A percentile compares a stretch with the other conserved stretches of the same genome.
Conservation (phyloP, 2,329 filamentous ascomycete species). For the Drechslera avenae region DNA sequence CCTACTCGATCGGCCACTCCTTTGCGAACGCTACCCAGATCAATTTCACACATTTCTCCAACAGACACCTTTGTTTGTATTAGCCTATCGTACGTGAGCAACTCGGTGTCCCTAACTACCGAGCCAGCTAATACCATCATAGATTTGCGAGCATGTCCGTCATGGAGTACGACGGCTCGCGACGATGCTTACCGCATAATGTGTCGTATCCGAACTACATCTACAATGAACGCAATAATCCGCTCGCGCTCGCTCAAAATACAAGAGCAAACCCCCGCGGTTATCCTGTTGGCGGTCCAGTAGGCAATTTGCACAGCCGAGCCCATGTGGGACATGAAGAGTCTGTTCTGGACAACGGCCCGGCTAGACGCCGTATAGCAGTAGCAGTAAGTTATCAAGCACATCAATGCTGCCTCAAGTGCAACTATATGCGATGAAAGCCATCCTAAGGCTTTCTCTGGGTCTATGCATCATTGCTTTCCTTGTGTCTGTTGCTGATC, state of each 20-base stretch:
- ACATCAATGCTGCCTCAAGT: background rate
- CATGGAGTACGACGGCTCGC: slow-evolving; percentile 21
- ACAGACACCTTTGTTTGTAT: background rate
- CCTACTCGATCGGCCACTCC: background rate
- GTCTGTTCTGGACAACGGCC: slow-evolving; percentile 41
- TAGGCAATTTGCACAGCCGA: slow-evolving; percentile 21
- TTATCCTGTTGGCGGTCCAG: slow-evolving; percentile 31
- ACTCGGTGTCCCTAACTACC: background rate
- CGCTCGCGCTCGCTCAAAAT: slow-evolving; percentile 23
- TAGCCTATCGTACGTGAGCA: slow-evolving; percentile 2
- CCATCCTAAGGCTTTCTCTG: background rate
- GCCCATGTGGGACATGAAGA: slow-evolving; percentile 23
- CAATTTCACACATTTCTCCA: background rate
- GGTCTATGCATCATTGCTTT: background rate
- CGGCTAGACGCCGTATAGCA: slow-evolving; percentile 57
- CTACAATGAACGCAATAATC: slow-evolving; percentile 31
- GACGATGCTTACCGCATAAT: slow-evolving; percentile 23
- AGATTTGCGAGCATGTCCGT: slow-evolving; percentile 14
- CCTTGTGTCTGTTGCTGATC: slow-evolving; percentile 4
- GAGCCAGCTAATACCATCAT: background rate
- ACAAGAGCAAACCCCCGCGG: slow-evolving; percentile 32
- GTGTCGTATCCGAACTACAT: slow-evolving; percentile 24
- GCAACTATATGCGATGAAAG: background rate
- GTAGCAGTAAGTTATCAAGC: slow-evolving; percentile 41
- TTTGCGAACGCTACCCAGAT: background rate